phyloP scores from a whole-genome alignment of 192 early-diverging fungal genomes.

The Backusella luteola region DNA sequence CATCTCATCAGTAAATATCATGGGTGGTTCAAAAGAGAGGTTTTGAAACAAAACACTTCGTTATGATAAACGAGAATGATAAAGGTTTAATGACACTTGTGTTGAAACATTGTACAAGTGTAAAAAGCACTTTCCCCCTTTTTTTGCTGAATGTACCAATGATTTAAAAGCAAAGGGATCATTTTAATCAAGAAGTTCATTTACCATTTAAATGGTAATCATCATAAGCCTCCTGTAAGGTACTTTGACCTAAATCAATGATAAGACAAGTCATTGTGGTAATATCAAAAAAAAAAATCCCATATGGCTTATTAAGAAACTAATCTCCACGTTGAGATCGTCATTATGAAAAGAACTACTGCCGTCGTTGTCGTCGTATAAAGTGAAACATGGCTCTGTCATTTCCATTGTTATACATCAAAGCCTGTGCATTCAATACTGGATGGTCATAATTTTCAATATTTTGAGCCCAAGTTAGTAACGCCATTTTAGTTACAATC shows the following conservation, averaged over 20 bases:
- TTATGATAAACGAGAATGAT: not conserved
- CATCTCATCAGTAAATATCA: not conserved
- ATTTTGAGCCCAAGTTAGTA: not conserved
- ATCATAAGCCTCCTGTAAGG: not conserved
- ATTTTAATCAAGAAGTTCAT: not conserved
- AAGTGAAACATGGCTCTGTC: not conserved
- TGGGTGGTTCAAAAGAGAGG: not conserved
- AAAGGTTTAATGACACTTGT: not conserved
- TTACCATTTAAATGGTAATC: not conserved
- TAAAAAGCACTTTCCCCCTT: not conserved
- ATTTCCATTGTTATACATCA: not conserved
- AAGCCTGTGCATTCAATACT: not conserved
- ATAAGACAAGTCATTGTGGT: not conserved
- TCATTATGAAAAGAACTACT: not conserved
- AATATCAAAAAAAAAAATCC: not conserved
- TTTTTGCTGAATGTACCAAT: no score
- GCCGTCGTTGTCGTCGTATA: not conserved
- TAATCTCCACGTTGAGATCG: not conserved
- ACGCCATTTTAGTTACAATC: not conserved
- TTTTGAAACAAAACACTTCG: constrained; percentile 9
- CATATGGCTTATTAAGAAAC: not conserved
- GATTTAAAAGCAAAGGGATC: not conserved
- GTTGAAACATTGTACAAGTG: not conserved
- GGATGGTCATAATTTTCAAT: not conserved
- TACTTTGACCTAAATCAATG: not conserved